These are phyloP conservation scores for Thermothielavioides terrestris DNA, from an alignment of 495 filamentous ascomycete species.

Conservation along the genomic window DNA sequence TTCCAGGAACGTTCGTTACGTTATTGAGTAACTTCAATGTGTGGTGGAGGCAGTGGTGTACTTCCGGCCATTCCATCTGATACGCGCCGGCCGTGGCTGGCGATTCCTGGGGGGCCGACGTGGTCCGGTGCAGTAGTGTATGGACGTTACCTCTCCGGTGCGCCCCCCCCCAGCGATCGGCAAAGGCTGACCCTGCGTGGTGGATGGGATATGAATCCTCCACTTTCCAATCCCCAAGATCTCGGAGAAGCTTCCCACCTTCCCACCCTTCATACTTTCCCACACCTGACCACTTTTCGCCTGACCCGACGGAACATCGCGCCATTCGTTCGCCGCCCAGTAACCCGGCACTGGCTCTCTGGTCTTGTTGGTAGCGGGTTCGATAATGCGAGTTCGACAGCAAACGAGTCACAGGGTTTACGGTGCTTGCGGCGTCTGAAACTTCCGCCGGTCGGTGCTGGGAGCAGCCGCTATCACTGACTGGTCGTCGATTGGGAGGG, in stretches of 20 bases:
- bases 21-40: too few species aligned
- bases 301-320: slow-evolving; percentile 1
- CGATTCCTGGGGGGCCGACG: neutral
- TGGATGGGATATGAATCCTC: slow-evolving; percentile 26
- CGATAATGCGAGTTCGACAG: slow-evolving; percentile 20
- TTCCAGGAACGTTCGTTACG: too few species aligned
- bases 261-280: too few species aligned
- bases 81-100: slow-evolving; percentile 1
- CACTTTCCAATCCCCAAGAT: slow-evolving; percentile 20
- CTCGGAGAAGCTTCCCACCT: slow-evolving; percentile 17
- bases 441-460: neutral
- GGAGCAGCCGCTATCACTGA: slow-evolving; percentile 5
- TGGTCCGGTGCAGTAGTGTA: neutral
- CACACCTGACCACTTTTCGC: slow-evolving; percentile 9
- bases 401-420: slow-evolving; percentile 2
- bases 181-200: slow-evolving; percentile 14
- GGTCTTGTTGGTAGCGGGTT: neutral
- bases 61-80: too few species aligned
- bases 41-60: too few species aligned
- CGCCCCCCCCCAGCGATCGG: slow-evolving; percentile 2
- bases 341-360: neutral
- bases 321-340: neutral
- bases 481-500: slow-evolving; percentile 1
- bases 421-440: slow-evolving; percentile 12
- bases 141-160: too few species aligned